These are phyloP conservation scores for Cocos nucifera DNA, from an alignment of 176 grass and related monocot species.

Conservation along the genomic window DNA sequence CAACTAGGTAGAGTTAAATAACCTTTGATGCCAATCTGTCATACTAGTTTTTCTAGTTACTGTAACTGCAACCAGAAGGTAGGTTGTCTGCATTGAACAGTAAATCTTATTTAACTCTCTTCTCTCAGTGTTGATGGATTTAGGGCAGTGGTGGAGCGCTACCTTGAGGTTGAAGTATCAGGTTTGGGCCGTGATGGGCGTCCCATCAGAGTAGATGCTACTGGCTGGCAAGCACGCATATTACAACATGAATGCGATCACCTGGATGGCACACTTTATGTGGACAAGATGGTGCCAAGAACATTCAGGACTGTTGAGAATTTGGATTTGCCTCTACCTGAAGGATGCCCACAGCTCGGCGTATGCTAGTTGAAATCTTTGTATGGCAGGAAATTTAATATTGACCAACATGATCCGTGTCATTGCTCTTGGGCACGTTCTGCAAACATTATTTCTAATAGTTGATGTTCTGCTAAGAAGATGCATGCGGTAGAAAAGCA, in stretches of 20 bases:
- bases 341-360: conserved; percentile 59
- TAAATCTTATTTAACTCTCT: conserved; percentile 10
- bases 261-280: conserved; percentile 78
- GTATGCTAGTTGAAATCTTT: conserved; percentile 17
- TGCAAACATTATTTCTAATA: no score
- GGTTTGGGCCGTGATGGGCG: conserved; percentile 61
- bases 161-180: conserved; percentile 84
- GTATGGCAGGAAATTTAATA: no score
- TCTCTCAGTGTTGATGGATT: conserved; percentile 78
- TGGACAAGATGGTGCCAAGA: conserved; percentile 84
- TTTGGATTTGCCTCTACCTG: conserved; percentile 59
- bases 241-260: conserved; percentile 95
- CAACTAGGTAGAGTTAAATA: no score
- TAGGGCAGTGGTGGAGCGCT: conserved; percentile 56
- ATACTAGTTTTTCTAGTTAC: no score
- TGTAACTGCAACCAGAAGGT: no score
- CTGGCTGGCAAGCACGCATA: conserved; percentile 88
- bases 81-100: not conserved
- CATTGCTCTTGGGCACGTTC: no score
- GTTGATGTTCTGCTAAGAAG: no score
- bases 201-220: conserved; percentile 62
- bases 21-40: no score
- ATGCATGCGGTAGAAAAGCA: no score
- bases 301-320: conserved; percentile 85
- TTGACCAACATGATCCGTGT: no score